A percentile compares a stretch with the other conserved stretches of the same genome.
phyloP scores from a whole-genome alignment of 1,284 basidiomycete species.

The Sporisorium sorghi region DNA sequence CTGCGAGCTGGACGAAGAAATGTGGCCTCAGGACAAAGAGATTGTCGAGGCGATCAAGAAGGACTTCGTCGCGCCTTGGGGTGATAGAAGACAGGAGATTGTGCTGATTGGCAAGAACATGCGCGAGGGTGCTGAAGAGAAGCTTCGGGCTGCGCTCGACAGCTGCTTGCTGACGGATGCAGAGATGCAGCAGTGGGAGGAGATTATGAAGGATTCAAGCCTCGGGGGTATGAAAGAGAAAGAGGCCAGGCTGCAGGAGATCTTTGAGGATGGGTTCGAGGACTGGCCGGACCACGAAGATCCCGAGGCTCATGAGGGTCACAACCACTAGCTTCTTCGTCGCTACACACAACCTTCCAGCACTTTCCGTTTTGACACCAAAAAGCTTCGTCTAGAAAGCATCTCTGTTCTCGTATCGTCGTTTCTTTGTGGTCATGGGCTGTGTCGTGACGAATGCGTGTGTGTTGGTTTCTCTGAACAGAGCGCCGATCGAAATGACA shows the following conservation, averaged over 20 bases:
- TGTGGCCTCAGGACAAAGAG: constrained; percentile 70
- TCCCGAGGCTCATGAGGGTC: constrained; percentile 56
- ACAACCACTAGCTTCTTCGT: constrained; percentile 40
- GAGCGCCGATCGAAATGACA: neutral
- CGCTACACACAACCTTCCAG: neutral
- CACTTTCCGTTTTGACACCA: neutral
- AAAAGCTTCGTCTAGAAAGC: constrained; percentile 3
- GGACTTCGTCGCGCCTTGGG: constrained; percentile 71
- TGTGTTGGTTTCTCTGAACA: neutral
- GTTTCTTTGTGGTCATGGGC: neutral
- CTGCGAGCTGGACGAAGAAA: constrained; percentile 67
- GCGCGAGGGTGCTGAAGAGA: constrained; percentile 61
- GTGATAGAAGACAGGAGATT: constrained; percentile 71
- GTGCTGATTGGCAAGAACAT: constrained; percentile 70
- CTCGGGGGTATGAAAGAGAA: constrained; percentile 34
- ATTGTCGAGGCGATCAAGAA: constrained; percentile 69
- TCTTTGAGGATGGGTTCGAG: constrained; percentile 70
- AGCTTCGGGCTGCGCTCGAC: constrained; percentile 69
- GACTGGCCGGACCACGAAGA: constrained; percentile 68
- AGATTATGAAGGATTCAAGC: constrained; percentile 67
- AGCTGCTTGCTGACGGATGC: constrained; percentile 69
- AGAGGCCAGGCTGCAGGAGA: constrained; percentile 64
- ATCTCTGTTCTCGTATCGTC: neutral
- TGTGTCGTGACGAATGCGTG: neutral
- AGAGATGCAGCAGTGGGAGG: constrained; percentile 70